Percentiles rank a stretch among this genome's conserved stretches.
Conservation (phyloP, 164 flowering plant species). For the Brasenia schreberi region DNA sequence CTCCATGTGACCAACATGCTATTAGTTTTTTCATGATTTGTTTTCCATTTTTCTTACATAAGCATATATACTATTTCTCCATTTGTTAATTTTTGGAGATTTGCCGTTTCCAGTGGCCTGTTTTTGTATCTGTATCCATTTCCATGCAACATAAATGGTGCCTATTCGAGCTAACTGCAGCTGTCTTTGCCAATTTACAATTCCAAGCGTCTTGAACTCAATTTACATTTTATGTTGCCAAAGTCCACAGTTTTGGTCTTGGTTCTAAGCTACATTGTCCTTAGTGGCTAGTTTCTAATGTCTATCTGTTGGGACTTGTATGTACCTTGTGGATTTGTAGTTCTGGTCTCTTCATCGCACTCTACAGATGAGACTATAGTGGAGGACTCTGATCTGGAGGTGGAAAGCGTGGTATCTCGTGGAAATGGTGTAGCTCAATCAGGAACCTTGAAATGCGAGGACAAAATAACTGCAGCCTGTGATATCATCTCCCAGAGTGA, state of each 20-base stretch:
- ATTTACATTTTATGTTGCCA: no score
- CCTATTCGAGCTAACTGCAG: no score
- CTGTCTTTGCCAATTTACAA: neutral
- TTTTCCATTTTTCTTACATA: no score
- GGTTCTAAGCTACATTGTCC: neutral
- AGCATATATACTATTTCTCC: no score
- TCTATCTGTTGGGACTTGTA: neutral
- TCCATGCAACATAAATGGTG: neutral
- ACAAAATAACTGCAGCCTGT: conserved; percentile 8
- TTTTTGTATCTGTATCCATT: neutral
- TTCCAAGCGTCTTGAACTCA: neutral
- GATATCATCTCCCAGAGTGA: neutral
- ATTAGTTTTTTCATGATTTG: no score
- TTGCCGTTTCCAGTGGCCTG: neutral
- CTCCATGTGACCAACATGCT: no score
- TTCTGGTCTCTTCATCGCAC: conserved; percentile 63
- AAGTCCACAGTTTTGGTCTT: no score
- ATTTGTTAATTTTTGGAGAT: neutral
- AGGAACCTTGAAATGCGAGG: conserved; percentile 14
- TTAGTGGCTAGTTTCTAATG: neutral
- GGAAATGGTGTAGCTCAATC: conserved; percentile 9
- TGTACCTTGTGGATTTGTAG: conserved; percentile 26
- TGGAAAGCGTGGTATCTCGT: conserved; percentile 36
- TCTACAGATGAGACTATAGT: conserved; percentile 90
- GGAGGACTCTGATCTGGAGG: conserved; percentile 83